Base-by-base conservation (phyloP, 768 basidiomycete genomes). In the Lyophyllum shimeji region DNA sequence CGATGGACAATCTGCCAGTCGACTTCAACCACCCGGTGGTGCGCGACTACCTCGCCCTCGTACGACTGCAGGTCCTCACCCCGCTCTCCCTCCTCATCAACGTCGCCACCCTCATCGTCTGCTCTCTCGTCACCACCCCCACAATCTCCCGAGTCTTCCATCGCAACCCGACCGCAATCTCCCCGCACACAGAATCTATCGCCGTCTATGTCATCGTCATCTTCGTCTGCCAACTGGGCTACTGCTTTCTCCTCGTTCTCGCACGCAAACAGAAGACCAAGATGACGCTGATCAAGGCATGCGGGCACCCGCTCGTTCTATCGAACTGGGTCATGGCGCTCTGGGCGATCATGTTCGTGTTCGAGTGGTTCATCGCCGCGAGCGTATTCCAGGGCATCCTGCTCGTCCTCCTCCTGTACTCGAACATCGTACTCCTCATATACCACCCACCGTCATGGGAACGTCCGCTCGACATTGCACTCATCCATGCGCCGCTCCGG, bases 401-500 rank as follows among this genome's bases (percentile, higher is more conserved):
- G 4, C 71, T 90, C 2, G 70, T 92, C 49, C 67, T 90, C 43
- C 76, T 97, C 1, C 63, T 92, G 8, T 95, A 92, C 60, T 86
- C 92, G 52, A 93, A 94, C 65, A 63, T 93, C 45, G 85, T 84
- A 0, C 78, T 96, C 6, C 74, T 94, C 42, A 72, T 87, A 15
- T 93, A 95, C 65, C 88, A 89, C 46, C 70, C 78, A 0, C 87
- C 88, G 0, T 80, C 74, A 0, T 73, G 73, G 21, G 67, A 72
- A 0, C 80, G 85, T 1, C 92, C 91, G 0, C 69, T 95, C 39
- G 93, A 95, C 68, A 84, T 83, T 31, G 78, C 86, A 0, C 85
- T 95, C 60, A 90, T 97, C 53, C 95, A 97, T 62, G 89, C 90
- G 0, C 95, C 95, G 0, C 75, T 96, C 51, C 79, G 90, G 2